These are phyloP conservation scores for Neonectria sp. DNA, from an alignment of 2,329 filamentous ascomycete species.

Conservation along the genomic window DNA sequence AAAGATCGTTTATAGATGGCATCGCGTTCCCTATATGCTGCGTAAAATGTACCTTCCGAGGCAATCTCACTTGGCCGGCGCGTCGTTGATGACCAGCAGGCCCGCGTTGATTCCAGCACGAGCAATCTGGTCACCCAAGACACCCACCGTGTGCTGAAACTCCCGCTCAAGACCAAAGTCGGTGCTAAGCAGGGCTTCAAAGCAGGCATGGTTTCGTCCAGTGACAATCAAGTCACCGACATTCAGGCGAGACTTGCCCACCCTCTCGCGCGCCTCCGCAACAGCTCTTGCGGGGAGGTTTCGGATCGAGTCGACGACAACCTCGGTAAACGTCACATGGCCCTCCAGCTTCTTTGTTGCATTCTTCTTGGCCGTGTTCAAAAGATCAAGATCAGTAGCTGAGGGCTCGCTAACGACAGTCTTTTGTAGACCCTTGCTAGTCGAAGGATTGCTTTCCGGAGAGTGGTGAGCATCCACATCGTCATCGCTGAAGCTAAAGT, in stretches of 20 bases:
- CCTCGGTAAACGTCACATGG: conserved; percentile 40
- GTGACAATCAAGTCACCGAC: conserved; percentile 47
- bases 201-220: conserved; percentile 40
- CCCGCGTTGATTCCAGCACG: conserved; percentile 49
- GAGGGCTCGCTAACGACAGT: conserved; percentile 28
- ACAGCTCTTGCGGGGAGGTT: conserved; percentile 45
- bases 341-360: conserved; percentile 35
- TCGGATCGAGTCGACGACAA: conserved; percentile 44
- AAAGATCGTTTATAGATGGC: conserved; percentile 5
- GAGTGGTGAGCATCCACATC: conserved; percentile 28
- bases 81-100: conserved; percentile 47
- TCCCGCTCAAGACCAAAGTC: conserved; percentile 47
- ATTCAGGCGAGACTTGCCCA: conserved; percentile 43
- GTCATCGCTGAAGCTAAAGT: conserved; percentile 46
- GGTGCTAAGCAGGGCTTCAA: conserved; percentile 34
- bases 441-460: conserved; percentile 25
- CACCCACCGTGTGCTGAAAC: conserved; percentile 46
- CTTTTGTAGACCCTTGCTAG: conserved; percentile 31
- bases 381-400: conserved; percentile 47
- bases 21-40: conserved; percentile 3
- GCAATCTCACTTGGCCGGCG: conserved; percentile 18
- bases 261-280: conserved; percentile 35
- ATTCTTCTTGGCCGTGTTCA: conserved; percentile 43
- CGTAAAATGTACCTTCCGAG: not conserved
- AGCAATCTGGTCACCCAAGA: conserved; percentile 45